Conservation (phyloP, 805 yeast species). For the Kazachstania taianensis region DNA sequence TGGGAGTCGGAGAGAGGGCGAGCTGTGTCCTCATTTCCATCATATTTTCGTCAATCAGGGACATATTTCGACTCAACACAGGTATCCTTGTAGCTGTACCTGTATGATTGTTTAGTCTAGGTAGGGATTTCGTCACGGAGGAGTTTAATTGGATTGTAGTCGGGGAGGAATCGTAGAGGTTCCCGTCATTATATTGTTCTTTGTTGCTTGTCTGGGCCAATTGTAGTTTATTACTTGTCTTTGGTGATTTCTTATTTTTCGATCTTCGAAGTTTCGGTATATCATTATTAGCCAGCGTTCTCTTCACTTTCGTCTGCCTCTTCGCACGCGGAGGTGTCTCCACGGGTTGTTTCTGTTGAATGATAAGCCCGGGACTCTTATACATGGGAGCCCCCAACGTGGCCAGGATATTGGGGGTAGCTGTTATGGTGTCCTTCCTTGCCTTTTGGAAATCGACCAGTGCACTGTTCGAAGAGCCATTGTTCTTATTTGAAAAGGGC, state of each 20-base stretch:
- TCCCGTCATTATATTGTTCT: neutral
- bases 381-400: conserved; percentile 10
- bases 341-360: neutral
- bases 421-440: conserved; percentile 21
- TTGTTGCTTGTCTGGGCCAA: neutral
- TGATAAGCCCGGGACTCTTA: conserved; percentile 4
- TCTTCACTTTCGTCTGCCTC: neutral
- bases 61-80: conserved; percentile 8
- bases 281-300: neutral
- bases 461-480: conserved; percentile 24
- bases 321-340: neutral
- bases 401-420: too few relatives aligned
- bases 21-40: conserved; percentile 6
- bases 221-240: neutral
- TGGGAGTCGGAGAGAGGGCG: conserved; percentile 28
- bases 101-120: conserved; percentile 11
- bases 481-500: conserved; percentile 17
- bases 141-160: conserved; percentile 29
- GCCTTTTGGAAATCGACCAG: conserved; percentile 27
- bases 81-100: conserved; percentile 12
- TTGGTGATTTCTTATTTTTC: conserved; percentile 4
- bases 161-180: conserved; percentile 20
- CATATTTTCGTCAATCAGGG: conserved; percentile 6
- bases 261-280: conserved; percentile 2
- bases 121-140: conserved; percentile 25